Evolutionary conservation across 305 asterid species (phyloP).

Genomic region (Coffea humblotiana): DNA sequence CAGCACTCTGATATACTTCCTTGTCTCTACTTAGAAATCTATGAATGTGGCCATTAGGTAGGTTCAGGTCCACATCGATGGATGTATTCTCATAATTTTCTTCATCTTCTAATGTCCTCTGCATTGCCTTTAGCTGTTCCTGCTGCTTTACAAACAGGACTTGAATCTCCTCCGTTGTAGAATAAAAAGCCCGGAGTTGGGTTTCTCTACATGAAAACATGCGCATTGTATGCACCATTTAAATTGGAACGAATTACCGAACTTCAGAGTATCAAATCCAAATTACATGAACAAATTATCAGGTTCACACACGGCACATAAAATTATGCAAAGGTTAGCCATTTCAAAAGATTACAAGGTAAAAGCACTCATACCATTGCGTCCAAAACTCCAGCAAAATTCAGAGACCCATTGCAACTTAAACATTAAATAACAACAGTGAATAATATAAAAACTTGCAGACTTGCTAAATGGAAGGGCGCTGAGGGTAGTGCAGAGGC

Average conservation of each 20-base stretch:
- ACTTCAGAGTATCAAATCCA: not conserved
- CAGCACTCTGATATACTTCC: conserved; percentile 30
- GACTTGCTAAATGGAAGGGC: not conserved
- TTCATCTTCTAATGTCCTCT: conserved; percentile 89
- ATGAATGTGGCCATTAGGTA: conserved; percentile 25
- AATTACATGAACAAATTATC: not conserved
- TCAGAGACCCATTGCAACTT: not conserved
- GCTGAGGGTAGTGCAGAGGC: not conserved
- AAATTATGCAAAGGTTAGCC: not conserved
- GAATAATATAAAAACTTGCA: not conserved
- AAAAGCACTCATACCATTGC: not conserved
- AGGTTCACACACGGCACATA: not conserved
- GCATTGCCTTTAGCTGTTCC: conserved; percentile 97
- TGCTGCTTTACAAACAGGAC: conserved; percentile 81
- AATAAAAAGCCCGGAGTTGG: conserved; percentile 95
- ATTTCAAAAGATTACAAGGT: not conserved
- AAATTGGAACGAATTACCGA: not conserved
- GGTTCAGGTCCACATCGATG: conserved; percentile 57
- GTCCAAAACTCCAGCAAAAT: not conserved
- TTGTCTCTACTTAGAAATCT: conserved; percentile 35
- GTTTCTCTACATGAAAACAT: conserved; percentile 69
- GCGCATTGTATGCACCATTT: not conserved
- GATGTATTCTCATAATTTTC: conserved; percentile 73
- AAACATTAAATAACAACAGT: not conserved
- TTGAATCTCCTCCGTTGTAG: conserved; percentile 94